Evolutionary conservation across 768 basidiomycete species (phyloP), one percentile per base, ranked within the genome.

Genomic region (Tulasnella sp.): DNA sequence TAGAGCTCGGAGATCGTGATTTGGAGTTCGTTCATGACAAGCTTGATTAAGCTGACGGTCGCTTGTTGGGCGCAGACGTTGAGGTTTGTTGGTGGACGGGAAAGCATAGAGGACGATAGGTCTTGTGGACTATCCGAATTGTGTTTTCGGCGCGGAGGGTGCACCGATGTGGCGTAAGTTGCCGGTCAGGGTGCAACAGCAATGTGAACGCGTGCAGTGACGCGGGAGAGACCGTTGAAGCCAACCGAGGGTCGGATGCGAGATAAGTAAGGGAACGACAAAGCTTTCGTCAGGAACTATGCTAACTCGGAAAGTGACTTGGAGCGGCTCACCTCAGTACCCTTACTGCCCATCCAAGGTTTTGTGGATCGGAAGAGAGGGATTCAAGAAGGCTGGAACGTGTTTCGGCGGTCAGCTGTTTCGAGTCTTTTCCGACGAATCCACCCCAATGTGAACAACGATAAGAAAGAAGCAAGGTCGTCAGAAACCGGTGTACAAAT

Each of bases 41-140:
- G 92, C 24, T 91, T 90, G 74, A 99, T 97, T 81, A 99, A 90
- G 19, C 92, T 88, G 71, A 98, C 88, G 0, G 98, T 99, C 0
- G 96, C 95, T 80, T 97, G 91, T 86, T 97, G 90, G 0, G 93
- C 92, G 83, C 96, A 95, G 27, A 90, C 89, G 84, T 97, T 97
- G 36, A 99, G 88, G 85, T 99, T 99, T 40, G 87, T 88, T 0
- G 97, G 93, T 21, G 93, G 93, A 31, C 90, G 88, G 56, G 91
- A 89, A 31, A 98, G 89, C 98, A 99, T 99, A 58, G 94, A 94
- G 77, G 88, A 89, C 0, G 95, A 97, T 82, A 99, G 97, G 34
- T 91, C 94, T 84, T 95, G 93, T 1, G 97, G 97, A 72, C 96
- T 97, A 82, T 84, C 83, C 27, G 21, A 10, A 24, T 24, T 5